phyloP scores from a whole-genome alignment of 2,329 filamentous ascomycete species.

The Fusarium mangiferae region DNA sequence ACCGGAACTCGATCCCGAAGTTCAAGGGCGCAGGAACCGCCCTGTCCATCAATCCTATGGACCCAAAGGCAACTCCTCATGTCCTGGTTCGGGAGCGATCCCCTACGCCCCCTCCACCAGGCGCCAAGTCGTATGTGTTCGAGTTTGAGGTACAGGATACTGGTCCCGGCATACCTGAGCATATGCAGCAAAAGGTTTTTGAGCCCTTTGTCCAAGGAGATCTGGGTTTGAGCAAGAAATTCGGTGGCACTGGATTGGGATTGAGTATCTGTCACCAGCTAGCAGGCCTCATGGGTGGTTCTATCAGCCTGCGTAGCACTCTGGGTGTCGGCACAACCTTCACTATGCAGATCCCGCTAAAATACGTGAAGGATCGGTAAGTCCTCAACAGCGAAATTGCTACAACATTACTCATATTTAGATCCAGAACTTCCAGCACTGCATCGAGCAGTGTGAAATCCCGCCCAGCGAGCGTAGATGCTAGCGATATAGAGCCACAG shows the following conservation, averaged over 20 bases:
- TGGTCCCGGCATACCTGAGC: slow-evolving; percentile 83
- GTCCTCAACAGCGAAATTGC: neutral
- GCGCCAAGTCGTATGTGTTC: slow-evolving; percentile 76
- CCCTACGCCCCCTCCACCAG: slow-evolving; percentile 68
- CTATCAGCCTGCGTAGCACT: slow-evolving; percentile 76
- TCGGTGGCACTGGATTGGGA: slow-evolving; percentile 87
- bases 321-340: slow-evolving; percentile 82
- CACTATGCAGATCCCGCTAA: slow-evolving; percentile 83
- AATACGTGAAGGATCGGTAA: slow-evolving; percentile 73
- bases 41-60: slow-evolving; percentile 70
- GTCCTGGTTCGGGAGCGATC: slow-evolving; percentile 64
- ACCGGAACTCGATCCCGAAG: slow-evolving; percentile 33
- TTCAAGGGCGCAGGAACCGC: slow-evolving; percentile 59
- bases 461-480: slow-evolving; percentile 58
- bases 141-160: slow-evolving; percentile 92
- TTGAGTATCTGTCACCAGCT: slow-evolving; percentile 91
- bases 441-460: slow-evolving; percentile 65
- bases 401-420: slow-evolving; percentile 20
- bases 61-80: slow-evolving; percentile 62
- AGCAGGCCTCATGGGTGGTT: slow-evolving; percentile 83
- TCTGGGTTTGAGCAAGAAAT: slow-evolving; percentile 87
- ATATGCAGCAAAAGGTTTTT: slow-evolving; percentile 85
- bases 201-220: slow-evolving; percentile 97
- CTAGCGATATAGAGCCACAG: slow-evolving; percentile 52
- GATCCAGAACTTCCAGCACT: slow-evolving; percentile 60